These are phyloP conservation scores for Magnaporthiopsis incrustans DNA, from an alignment of 2,329 filamentous ascomycete species.

Conservation along the genomic window DNA sequence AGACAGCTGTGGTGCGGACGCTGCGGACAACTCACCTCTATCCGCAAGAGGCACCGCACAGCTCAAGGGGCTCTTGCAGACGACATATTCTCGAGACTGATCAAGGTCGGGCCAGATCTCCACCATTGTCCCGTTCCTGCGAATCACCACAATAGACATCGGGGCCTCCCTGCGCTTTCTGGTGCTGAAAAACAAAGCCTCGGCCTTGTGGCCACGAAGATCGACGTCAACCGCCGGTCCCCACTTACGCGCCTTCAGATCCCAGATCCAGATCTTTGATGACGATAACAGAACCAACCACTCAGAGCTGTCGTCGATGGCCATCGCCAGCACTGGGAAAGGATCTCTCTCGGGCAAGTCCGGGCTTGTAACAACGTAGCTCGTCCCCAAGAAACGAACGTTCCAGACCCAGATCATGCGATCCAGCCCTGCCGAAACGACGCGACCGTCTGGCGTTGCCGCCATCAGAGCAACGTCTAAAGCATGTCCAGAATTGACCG, in stretches of 20 bases:
- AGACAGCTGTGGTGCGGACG: background rate
- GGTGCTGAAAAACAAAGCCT: slow-evolving; percentile 56
- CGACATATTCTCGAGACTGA: slow-evolving; percentile 31
- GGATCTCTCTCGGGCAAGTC: slow-evolving; percentile 27
- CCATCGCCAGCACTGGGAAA: slow-evolving; percentile 54
- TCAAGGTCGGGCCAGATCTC: slow-evolving; percentile 44
- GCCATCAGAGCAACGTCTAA: slow-evolving; percentile 62
- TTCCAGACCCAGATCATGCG: slow-evolving; percentile 61
- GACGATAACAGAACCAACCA: slow-evolving; percentile 61
- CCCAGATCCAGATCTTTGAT: slow-evolving; percentile 54
- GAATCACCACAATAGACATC: slow-evolving; percentile 51
- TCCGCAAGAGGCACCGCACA: slow-evolving; percentile 39
- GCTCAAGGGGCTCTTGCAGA: slow-evolving; percentile 45
- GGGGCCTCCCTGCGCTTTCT: slow-evolving; percentile 23
- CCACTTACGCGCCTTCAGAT: slow-evolving; percentile 48
- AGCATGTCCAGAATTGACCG: slow-evolving; percentile 53
- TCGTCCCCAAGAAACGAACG: slow-evolving; percentile 29
- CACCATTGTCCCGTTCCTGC: slow-evolving; percentile 54
- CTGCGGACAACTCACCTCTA: slow-evolving; percentile 29
- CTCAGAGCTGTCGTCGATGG: slow-evolving; percentile 55
- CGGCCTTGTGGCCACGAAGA: slow-evolving; percentile 48
- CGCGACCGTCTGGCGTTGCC: slow-evolving; percentile 53
- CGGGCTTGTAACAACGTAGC: slow-evolving; percentile 34
- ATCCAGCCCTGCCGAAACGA: slow-evolving; percentile 65
- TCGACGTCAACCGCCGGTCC: slow-evolving; percentile 46